Percentiles rank a stretch among this genome's conserved stretches.
Conservation (phyloP, 257 asterid genomes). For the Ilex aquifolium region DNA sequence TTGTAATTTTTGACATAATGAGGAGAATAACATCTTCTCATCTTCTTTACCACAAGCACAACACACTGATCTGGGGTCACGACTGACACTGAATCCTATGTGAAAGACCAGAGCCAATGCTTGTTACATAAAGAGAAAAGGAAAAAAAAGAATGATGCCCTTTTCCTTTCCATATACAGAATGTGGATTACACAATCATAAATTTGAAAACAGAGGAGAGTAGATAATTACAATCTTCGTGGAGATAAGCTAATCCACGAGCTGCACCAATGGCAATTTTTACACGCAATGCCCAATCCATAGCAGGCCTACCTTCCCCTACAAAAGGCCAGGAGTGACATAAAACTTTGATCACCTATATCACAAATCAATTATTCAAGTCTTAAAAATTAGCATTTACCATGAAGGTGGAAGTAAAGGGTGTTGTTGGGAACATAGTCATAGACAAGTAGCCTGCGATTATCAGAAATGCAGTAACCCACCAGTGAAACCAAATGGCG, state of each 20-base stretch:
- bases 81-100: background rate
- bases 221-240: slow-evolving; percentile 82
- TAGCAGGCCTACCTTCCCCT: slow-evolving; percentile 62
- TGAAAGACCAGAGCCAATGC: background rate
- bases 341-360: slow-evolving; percentile 4
- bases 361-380: background rate
- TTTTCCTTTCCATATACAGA: no score
- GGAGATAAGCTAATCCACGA: slow-evolving; percentile 97
- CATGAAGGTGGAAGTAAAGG: slow-evolving; percentile 95
- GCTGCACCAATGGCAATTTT: slow-evolving; percentile 91
- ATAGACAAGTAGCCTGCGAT: slow-evolving; percentile 73
- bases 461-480: slow-evolving; percentile 86
- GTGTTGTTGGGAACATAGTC: slow-evolving; percentile 81
- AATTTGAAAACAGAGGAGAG: slow-evolving; percentile 3
- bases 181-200: background rate
- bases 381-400: slow-evolving; percentile 30
- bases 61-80: no score
- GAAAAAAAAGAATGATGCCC: no score
- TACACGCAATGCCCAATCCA: slow-evolving; percentile 84
- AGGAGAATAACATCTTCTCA: no score
- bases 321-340: slow-evolving; percentile 15
- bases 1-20: no score
- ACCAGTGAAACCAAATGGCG: slow-evolving; percentile 95
- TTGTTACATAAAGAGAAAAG: no score
- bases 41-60: no score